phyloP scores from a whole-genome alignment of 192 early-diverging fungal genomes.

The Gigaspora rosea region DNA sequence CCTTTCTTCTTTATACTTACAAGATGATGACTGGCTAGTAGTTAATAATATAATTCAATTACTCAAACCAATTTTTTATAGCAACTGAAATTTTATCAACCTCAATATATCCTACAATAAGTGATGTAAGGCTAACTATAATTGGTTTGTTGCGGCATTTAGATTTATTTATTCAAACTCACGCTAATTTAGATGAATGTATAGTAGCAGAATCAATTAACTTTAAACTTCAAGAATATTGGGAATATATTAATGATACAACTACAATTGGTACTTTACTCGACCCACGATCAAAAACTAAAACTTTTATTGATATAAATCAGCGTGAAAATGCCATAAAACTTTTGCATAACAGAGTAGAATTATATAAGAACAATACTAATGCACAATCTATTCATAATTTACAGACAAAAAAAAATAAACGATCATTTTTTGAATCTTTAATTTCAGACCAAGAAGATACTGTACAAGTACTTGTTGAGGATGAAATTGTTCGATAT shows the following conservation, averaged over 20 bases:
- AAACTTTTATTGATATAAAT: constrained; percentile 12
- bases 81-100: background rate
- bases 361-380: background rate
- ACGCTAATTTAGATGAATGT: background rate
- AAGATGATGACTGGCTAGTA: background rate
- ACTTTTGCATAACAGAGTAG: background rate
- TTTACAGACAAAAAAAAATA: background rate
- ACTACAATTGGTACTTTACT: background rate
- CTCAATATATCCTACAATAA: background rate
- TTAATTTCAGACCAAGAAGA: background rate
- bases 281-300: constrained; percentile 6
- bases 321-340: background rate
- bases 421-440: constrained; percentile 12
- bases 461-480: background rate
- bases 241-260: background rate
- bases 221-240: background rate
- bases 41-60: background rate
- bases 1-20: background rate
- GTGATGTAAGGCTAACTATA: background rate
- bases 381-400: background rate
- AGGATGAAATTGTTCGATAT: constrained; percentile 20
- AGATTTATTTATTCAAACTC: constrained; percentile 8
- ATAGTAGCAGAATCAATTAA: constrained; percentile 7
- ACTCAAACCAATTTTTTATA: background rate
- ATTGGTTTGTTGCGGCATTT: background rate